phyloP scores from a whole-genome alignment of 306 rosid species.

The Purshia tridentata region DNA sequence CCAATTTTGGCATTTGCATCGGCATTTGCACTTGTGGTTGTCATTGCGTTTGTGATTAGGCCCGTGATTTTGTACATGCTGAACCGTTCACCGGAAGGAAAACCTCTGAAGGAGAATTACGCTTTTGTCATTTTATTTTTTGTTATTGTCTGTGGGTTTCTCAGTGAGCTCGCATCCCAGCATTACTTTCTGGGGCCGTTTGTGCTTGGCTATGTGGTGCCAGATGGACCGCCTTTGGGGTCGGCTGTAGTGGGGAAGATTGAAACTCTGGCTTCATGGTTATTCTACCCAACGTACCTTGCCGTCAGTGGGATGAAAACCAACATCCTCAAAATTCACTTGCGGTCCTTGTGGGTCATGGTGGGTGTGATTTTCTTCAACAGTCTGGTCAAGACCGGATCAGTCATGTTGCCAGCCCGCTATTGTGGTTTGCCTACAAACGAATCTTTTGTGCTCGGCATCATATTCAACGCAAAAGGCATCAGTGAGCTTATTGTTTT shows the following conservation, averaged over 20 bases:
- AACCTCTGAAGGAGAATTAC: conserved; percentile 26
- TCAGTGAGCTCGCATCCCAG: conserved; percentile 50
- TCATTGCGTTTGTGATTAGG: conserved; percentile 22
- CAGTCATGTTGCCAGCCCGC: conserved; percentile 50
- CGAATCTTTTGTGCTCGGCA: conserved; percentile 52
- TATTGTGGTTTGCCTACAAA: conserved; percentile 23
- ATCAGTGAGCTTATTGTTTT: conserved; percentile 45
- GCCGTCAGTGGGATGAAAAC: conserved; percentile 56
- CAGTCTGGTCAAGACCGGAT: conserved; percentile 41
- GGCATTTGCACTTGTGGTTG: background rate
- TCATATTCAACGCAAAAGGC: conserved; percentile 64
- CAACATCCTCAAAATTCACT: conserved; percentile 34
- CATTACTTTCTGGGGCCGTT: conserved; percentile 59
- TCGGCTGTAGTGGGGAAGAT: conserved; percentile 39
- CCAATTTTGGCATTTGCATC: conserved; percentile 16
- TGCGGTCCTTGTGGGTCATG: conserved; percentile 24
- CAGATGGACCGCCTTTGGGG: conserved; percentile 70
- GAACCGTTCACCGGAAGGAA: conserved; percentile 20
- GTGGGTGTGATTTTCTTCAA: conserved; percentile 22
- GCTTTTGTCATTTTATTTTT: conserved; percentile 24
- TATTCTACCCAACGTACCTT: conserved; percentile 58
- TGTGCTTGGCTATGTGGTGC: conserved; percentile 48
- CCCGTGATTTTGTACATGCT: conserved; percentile 36
- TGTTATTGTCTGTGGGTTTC: conserved; percentile 32
- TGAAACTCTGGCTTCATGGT: conserved; percentile 32